These are phyloP conservation scores for Aspergillus sp. DNA, from an alignment of 2,329 filamentous ascomycete genomes.

Conservation along the genomic window DNA sequence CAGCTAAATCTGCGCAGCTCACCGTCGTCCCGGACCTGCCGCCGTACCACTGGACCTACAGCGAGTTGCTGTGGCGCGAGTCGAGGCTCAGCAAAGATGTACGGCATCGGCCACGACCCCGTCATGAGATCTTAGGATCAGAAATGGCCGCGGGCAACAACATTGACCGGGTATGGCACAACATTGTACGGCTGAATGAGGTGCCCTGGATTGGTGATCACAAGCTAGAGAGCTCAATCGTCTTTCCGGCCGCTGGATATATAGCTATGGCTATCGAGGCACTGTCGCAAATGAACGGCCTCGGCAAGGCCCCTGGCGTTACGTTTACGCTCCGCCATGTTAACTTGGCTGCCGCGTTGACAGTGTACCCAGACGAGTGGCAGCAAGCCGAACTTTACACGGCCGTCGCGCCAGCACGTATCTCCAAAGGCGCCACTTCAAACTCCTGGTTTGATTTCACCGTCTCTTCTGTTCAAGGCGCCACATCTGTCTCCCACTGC, in stretches of 20 bases:
- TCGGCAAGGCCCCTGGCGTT: too few relatives aligned
- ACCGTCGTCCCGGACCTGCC: too few relatives aligned
- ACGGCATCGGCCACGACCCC: conserved; percentile 9
- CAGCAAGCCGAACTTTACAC: not conserved
- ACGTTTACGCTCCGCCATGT: conserved; percentile 7
- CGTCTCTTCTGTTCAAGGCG: too few relatives aligned
- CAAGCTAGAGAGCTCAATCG: conserved; percentile 14
- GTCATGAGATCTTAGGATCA: conserved; percentile 19
- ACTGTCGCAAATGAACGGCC: conserved; percentile 6
- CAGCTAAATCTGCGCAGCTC: too few relatives aligned
- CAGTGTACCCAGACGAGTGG: not conserved
- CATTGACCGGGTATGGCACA: conserved; percentile 20
- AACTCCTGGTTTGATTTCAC: not conserved
- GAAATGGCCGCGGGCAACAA: conserved; percentile 5
- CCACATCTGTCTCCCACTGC: too few relatives aligned
- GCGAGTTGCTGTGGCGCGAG: conserved; percentile 17
- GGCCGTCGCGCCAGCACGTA: not conserved
- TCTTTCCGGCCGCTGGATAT: conserved; percentile 24
- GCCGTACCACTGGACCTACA: conserved; percentile 19
- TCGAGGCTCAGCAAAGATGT: conserved; percentile 12
- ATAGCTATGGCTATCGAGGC: conserved; percentile 23
- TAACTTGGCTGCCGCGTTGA: conserved; percentile 1
- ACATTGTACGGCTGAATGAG: conserved; percentile 17
- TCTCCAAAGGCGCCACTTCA: not conserved
- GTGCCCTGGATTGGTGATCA: conserved; percentile 24